Evolutionary conservation across 768 basidiomycete genomes (phyloP).

Genomic region (Panaeolus cyanescens): DNA sequence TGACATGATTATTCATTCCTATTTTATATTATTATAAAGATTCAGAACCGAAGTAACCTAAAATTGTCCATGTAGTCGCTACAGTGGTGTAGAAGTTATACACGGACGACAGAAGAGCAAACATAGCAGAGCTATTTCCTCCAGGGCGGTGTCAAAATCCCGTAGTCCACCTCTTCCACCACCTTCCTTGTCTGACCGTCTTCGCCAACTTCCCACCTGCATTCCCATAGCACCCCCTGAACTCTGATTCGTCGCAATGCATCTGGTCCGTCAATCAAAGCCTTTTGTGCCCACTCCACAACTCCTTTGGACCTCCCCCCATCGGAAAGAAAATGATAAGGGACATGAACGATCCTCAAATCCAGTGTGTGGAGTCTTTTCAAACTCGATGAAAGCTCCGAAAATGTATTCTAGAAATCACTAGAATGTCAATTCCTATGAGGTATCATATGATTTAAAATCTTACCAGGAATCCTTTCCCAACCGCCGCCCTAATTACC

Average conservation of each 20-base stretch:
- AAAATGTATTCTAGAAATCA: slow-evolving; percentile 21
- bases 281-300: slow-evolving; percentile 20
- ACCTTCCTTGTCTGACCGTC: background rate
- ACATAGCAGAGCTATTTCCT: background rate
- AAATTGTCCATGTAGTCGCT: too few relatives aligned
- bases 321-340: slow-evolving; percentile 33
- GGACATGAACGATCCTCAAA: slow-evolving; percentile 20
- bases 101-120: too few relatives aligned
- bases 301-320: slow-evolving; percentile 18
- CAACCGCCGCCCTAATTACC: slow-evolving; percentile 31
- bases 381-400: slow-evolving; percentile 24
- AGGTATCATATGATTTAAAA: slow-evolving; percentile 1
- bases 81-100: too few relatives aligned
- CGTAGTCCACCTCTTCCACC: background rate
- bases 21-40: too few relatives aligned
- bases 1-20: too few relatives aligned
- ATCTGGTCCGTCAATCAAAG: slow-evolving; percentile 25
- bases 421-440: background rate
- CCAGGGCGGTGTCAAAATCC: background rate
- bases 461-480: slow-evolving; percentile 33
- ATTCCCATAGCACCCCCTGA: slow-evolving; percentile 37
- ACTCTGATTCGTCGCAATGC: slow-evolving; percentile 30
- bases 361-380: slow-evolving; percentile 24
- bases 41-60: too few relatives aligned
- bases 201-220: slow-evolving; percentile 25